Evolutionary conservation across 2,329 filamentous ascomycete genomes (phyloP).

Genomic region (Cladorrhinum sp.): DNA sequence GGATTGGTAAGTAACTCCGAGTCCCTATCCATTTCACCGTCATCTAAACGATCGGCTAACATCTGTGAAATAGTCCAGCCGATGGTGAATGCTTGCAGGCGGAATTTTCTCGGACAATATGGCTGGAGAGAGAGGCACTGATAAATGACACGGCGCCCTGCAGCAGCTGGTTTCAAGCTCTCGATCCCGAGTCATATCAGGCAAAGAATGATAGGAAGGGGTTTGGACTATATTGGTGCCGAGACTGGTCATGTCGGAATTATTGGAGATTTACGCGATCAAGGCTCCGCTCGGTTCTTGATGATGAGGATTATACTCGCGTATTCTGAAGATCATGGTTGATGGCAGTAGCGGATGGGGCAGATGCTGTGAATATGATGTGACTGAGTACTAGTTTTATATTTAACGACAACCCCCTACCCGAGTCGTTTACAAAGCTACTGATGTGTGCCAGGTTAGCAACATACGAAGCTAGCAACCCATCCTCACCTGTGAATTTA

Average conservation of each 20-base stretch:
- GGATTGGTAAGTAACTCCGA: neutral
- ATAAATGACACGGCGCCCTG: neutral
- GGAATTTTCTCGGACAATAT: neutral
- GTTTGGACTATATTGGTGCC: neutral
- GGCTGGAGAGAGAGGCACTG: neutral
- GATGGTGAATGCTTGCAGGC: neutral
- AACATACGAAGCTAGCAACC: too few relatives aligned
- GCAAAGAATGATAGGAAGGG: neutral
- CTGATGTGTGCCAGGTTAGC: too few relatives aligned
- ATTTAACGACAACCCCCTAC: too few relatives aligned
- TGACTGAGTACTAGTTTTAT: too few relatives aligned
- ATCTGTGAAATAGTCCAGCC: neutral
- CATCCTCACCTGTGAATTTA: too few relatives aligned
- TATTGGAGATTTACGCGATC: neutral
- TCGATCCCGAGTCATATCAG: neutral
- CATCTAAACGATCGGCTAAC: neutral
- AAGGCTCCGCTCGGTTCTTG: neutral
- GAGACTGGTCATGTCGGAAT: neutral
- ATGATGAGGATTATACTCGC: neutral
- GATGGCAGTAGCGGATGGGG: neutral
- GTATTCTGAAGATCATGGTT: neutral
- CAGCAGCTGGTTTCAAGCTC: neutral
- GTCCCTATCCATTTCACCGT: neutral
- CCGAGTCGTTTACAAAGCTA: too few relatives aligned
- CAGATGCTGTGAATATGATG: neutral